Percentiles rank a stretch among this genome's conserved stretches.
Conservation (phyloP, 1,139 yeast species). For the Yamadazyma conglobata region DNA sequence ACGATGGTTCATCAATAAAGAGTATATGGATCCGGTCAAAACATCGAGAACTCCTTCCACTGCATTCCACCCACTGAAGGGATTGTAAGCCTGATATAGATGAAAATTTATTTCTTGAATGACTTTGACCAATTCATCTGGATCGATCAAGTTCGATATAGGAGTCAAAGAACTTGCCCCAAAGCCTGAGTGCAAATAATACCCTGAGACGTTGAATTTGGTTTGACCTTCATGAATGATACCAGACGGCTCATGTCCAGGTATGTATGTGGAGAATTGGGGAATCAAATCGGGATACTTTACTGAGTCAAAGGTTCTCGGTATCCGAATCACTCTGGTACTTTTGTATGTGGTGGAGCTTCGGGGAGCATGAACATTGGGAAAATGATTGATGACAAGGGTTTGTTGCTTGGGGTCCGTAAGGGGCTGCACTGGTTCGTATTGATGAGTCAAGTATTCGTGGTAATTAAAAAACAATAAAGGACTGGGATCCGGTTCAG, state of each 20-base stretch:
- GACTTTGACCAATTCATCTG: conserved; percentile 37
- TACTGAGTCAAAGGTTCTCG: conserved; percentile 42
- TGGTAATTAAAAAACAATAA: conserved; percentile 61
- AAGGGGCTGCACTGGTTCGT: conserved; percentile 20
- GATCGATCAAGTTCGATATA: conserved; percentile 34
- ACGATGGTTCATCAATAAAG: conserved; percentile 16
- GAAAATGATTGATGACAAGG: conserved; percentile 63
- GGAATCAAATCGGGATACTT: conserved; percentile 44
- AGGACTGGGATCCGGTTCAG: conserved; percentile 1
- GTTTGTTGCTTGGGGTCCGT: conserved; percentile 44
- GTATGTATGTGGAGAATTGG: conserved; percentile 53
- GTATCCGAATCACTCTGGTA: conserved; percentile 64
- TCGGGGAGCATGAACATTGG: conserved; percentile 42
- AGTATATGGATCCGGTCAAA: conserved; percentile 38
- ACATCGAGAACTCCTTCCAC: conserved; percentile 43
- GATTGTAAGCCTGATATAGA: conserved; percentile 40
- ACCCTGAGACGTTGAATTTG: conserved; percentile 35
- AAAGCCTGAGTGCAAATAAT: conserved; percentile 37
- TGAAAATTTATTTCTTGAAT: conserved; percentile 43
- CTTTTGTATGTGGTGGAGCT: conserved; percentile 25
- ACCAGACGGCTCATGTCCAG: conserved; percentile 72
- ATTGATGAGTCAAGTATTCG: conserved; percentile 46
- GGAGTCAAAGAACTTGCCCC: conserved; percentile 58
- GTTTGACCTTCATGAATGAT: conserved; percentile 16
- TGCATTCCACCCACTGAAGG: conserved; percentile 31